A percentile compares a stretch with the other conserved stretches of the same genome.
phyloP scores from a whole-genome alignment of 2,329 filamentous ascomycete genomes.

The Colletotrichum tropicale region DNA sequence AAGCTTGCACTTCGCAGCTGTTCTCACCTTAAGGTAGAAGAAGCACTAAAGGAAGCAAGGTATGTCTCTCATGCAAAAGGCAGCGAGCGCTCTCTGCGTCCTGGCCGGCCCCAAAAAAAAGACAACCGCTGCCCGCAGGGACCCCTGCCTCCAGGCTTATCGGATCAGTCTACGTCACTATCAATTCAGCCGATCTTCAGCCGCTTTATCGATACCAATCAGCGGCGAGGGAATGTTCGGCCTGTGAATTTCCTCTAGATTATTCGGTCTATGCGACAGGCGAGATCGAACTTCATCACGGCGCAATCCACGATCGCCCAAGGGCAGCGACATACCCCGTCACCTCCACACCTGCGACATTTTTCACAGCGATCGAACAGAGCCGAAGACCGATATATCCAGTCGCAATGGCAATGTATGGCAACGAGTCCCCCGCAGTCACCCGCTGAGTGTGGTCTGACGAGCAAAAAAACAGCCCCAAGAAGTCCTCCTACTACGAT shows the following conservation, averaged over 20 bases:
- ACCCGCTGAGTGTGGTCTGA: slow-evolving; percentile 16
- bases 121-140: background rate
- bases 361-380: background rate
- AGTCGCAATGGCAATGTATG: slow-evolving; percentile 12
- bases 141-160: background rate
- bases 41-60: background rate
- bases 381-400: background rate
- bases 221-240: background rate
- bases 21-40: background rate
- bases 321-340: background rate
- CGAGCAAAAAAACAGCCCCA: slow-evolving; percentile 36
- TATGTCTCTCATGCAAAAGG: background rate
- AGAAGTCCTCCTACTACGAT: slow-evolving; percentile 84
- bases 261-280: slow-evolving; percentile 8
- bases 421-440: background rate
- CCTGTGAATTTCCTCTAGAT: background rate
- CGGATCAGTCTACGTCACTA: slow-evolving; percentile 4
- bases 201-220: slow-evolving; percentile 14
- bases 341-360: accelerated
- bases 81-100: background rate
- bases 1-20: background rate
- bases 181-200: slow-evolving; percentile 11
- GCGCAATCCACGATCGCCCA: slow-evolving; percentile 1
- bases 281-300: slow-evolving; percentile 6
- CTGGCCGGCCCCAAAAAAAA: background rate